phyloP scores from a whole-genome alignment of 306 rosid species.

The Quercus alba region DNA sequence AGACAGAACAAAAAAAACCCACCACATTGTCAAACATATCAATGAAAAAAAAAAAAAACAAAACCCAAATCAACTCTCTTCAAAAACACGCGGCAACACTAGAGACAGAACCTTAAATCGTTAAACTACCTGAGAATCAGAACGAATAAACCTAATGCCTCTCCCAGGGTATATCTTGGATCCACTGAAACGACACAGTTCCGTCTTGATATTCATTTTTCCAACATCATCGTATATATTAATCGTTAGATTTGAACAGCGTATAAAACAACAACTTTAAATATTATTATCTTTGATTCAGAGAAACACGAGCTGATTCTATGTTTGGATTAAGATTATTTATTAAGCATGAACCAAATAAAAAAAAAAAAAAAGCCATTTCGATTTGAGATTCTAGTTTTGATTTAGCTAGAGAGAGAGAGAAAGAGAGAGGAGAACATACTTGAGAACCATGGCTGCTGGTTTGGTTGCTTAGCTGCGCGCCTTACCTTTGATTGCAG shows the following conservation, averaged over 20 bases:
- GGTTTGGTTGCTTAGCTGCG: constrained; percentile 13
- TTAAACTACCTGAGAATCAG: constrained; percentile 73
- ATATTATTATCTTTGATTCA: too few relatives aligned
- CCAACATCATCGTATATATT: constrained; percentile 1
- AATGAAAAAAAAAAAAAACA: background rate
- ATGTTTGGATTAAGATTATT: background rate
- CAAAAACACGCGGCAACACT: background rate
- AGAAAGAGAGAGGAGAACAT: background rate
- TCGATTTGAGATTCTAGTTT: too few relatives aligned
- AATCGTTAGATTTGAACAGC: background rate
- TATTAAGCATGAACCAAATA: background rate
- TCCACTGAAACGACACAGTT: constrained; percentile 85
- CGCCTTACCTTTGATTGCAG: background rate
- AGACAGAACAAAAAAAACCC: background rate
- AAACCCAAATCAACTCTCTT: background rate
- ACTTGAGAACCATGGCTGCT: constrained; percentile 86
- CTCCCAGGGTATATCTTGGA: constrained; percentile 86
- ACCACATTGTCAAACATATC: background rate
- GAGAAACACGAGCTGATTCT: background rate
- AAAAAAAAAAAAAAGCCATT: too few relatives aligned
- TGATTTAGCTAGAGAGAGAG: background rate
- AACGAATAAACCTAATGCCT: constrained; percentile 77
- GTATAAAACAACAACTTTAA: background rate
- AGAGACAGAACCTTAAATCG: background rate
- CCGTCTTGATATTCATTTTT: constrained; percentile 47